phyloP scores from a whole-genome alignment of 352 stramenopile genomes.

The Sclerospora graminicola region DNA sequence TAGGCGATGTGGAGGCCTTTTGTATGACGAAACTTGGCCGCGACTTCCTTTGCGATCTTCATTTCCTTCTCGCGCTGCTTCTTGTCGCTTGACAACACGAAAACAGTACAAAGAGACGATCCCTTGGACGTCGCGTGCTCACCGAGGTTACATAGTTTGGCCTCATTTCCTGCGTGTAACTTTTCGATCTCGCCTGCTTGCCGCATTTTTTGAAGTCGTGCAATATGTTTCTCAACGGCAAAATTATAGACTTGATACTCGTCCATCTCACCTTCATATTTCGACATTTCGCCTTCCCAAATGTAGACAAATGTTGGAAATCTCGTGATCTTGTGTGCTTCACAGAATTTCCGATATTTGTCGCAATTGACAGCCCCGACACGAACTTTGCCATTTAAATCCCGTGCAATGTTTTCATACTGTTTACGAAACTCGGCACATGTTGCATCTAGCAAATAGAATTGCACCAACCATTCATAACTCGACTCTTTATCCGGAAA shows the following conservation, averaged over 20 bases:
- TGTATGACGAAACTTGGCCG: constrained; percentile 51
- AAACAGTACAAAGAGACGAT: constrained; percentile 60
- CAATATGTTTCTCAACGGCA: constrained; percentile 73
- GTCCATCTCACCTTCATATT: constrained; percentile 57
- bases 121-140: constrained; percentile 36
- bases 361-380: constrained; percentile 73
- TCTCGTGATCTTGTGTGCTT: constrained; percentile 20
- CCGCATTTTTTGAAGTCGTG: constrained; percentile 51
- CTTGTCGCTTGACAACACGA: constrained; percentile 49
- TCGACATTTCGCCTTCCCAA: constrained; percentile 38
- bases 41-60: constrained; percentile 42
- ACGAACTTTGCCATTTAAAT: constrained; percentile 60
- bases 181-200: constrained; percentile 58
- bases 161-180: constrained; percentile 61
- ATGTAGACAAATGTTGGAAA: constrained; percentile 63
- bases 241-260: constrained; percentile 82
- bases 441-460: constrained; percentile 51
- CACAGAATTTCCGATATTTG: constrained; percentile 50
- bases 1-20: constrained; percentile 56
- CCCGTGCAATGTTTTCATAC: constrained; percentile 54
- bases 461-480: constrained; percentile 78
- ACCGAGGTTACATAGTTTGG: constrained; percentile 66
- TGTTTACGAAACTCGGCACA: constrained; percentile 50
- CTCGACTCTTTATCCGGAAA: constrained; percentile 57
- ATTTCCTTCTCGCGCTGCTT: constrained; percentile 33